Conservation (phyloP, 2,329 filamentous ascomycete genomes). For the Parafenestella ontariensis region DNA sequence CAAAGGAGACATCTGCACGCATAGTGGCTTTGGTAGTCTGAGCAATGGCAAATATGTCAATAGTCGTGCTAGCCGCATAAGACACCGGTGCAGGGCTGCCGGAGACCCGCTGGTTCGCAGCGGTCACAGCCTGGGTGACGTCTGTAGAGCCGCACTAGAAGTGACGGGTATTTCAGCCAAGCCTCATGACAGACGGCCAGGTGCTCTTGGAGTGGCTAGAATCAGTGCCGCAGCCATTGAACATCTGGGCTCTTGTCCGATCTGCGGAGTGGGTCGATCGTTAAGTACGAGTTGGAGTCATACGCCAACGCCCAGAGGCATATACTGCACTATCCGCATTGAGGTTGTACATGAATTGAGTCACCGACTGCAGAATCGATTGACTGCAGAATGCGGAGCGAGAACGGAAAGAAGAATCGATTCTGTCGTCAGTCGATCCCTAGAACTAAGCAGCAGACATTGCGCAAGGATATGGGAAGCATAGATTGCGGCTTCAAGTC, state of each 20-base stretch:
- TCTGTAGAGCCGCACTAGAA: conserved; percentile 39
- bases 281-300: conserved; percentile 28
- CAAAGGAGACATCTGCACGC: too few relatives aligned
- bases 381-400: conserved; percentile 1
- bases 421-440: not conserved
- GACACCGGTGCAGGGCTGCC: conserved; percentile 14
- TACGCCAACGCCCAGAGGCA: conserved; percentile 10
- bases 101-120: conserved; percentile 26
- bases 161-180: conserved; percentile 22
- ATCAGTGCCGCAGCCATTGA: conserved; percentile 8
- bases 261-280: conserved; percentile 29
- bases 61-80: conserved; percentile 20
- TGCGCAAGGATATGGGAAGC: not conserved
- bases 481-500: conserved; percentile 1
- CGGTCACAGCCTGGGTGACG: conserved; percentile 27
- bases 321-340: conserved; percentile 5
- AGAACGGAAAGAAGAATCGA: not conserved
- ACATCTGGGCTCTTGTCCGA: conserved; percentile 11
- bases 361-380: conserved; percentile 16
- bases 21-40: too few relatives aligned
- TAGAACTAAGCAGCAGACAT: not conserved
- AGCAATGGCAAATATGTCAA: not conserved
- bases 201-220: conserved; percentile 16
- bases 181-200: conserved; percentile 19
- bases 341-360: conserved; percentile 11